Conservation (phyloP, 2,329 filamentous ascomycete genomes). For the Verticillium nonalfalfae region DNA sequence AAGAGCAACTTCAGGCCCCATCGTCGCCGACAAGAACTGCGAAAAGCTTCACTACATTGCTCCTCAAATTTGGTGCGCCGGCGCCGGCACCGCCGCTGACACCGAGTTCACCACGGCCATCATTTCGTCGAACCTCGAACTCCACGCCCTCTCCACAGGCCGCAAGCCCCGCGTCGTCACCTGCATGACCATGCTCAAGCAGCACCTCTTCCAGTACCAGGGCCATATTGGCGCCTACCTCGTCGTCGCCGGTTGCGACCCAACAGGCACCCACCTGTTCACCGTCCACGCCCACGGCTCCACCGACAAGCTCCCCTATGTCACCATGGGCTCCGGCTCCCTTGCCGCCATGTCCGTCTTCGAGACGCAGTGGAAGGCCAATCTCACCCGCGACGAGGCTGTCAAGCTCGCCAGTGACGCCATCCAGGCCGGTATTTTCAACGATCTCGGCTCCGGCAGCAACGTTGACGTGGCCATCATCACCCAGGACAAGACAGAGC, state of each 20-base stretch:
- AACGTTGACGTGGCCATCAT: conserved; percentile 98
- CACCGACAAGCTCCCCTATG: conserved; percentile 97
- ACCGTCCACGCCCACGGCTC: conserved; percentile 98
- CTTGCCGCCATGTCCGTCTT: conserved; percentile 97
- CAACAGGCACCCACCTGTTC: conserved; percentile 90
- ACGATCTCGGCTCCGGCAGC: conserved; percentile 92
- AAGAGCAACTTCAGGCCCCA: conserved; percentile 91
- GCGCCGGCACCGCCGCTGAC: conserved; percentile 94
- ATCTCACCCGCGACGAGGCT: conserved; percentile 73
- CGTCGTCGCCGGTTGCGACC: conserved; percentile 93
- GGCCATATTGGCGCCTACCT: conserved; percentile 97
- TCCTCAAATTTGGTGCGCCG: conserved; percentile 98
- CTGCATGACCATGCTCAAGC: conserved; percentile 99
- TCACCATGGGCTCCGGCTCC: conserved; percentile 97
- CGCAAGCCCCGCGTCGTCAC: conserved; percentile 96
- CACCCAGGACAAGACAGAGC: conserved; percentile 86
- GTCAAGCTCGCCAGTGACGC: conserved; percentile 77
- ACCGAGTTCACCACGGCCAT: conserved; percentile 98
- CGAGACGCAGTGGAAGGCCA: conserved; percentile 87
- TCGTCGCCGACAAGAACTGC: conserved; percentile 99
- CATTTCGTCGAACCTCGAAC: conserved; percentile 97
- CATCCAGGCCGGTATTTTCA: conserved; percentile 96
- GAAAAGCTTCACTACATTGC: conserved; percentile 99
- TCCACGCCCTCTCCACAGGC: conserved; percentile 92
- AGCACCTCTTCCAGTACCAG: conserved; percentile 98